phyloP scores from a whole-genome alignment of 2,329 filamentous ascomycete genomes.

The Immersiporthe knoxdaviesiana region DNA sequence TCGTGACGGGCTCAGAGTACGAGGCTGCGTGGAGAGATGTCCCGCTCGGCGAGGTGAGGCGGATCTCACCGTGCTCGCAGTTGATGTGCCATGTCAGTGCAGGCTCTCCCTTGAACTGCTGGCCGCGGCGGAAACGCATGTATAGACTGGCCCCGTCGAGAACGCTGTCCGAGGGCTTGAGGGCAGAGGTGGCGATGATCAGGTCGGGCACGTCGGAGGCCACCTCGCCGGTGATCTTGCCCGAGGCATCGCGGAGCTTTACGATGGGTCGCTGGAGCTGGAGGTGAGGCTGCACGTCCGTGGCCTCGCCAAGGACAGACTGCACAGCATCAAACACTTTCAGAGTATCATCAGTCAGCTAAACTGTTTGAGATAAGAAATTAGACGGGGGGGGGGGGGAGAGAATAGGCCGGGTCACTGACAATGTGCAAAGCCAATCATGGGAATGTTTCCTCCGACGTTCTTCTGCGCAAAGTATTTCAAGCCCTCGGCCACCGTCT shows the following conservation, averaged over 20 bases:
- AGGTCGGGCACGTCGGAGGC: conserved; percentile 37
- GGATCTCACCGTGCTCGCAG: conserved; percentile 51
- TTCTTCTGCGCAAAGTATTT: conserved; percentile 53
- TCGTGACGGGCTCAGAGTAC: conserved; percentile 45
- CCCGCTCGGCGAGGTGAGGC: conserved; percentile 39
- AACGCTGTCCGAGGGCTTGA: conserved; percentile 35
- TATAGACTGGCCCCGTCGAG: conserved; percentile 42
- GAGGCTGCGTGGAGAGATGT: conserved; percentile 38
- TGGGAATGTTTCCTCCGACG: conserved; percentile 50
- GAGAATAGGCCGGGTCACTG: conserved; percentile 29
- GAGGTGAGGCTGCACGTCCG: conserved; percentile 43
- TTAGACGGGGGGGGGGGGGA: neutral
- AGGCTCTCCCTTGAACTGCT: conserved; percentile 48
- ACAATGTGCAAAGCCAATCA: conserved; percentile 49
- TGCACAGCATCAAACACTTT: conserved; percentile 53
- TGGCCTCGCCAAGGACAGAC: conserved; percentile 50
- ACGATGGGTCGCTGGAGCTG: conserved; percentile 49
- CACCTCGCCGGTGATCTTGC: conserved; percentile 39
- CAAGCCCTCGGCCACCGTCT: conserved; percentile 40
- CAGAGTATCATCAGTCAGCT: conserved; percentile 33
- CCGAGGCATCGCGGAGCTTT: conserved; percentile 39
- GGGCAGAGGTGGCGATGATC: conserved; percentile 38
- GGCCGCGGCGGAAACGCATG: conserved; percentile 48
- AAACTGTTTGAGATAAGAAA: conserved; percentile 12
- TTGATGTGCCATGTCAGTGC: conserved; percentile 51